Evolutionary conservation across 768 basidiomycete genomes (phyloP), one percentile per base, ranked within the genome.

Genomic region (Gelatoporia subvermispora): DNA sequence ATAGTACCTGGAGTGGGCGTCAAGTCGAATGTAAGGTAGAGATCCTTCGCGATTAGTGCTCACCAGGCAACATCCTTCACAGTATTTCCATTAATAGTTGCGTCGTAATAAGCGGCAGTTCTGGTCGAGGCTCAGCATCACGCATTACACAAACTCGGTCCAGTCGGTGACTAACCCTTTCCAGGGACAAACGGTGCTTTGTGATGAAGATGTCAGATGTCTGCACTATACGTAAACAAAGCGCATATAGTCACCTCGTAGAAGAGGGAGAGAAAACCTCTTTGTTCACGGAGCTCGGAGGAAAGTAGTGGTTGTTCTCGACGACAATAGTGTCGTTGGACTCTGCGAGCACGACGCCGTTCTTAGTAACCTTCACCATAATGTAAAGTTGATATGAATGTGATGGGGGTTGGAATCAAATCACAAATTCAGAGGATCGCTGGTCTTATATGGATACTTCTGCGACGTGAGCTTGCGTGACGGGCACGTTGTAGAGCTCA

Each of bases 281-380:
- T 36, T 63, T 69, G 35, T 74, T 68, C 21, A 89, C 67, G 1
- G 75, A 66, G 1, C 68, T 62, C 0, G 81, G 79, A 3, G 88
- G 85, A 61, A 89, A 89, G 66, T 88, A 88, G 53, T 85, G 78
- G 53, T 85, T 88, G 11, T 75, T 76, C 56, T 88, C 84, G 40
- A 89, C 73, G 5, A 76, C 61, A 31, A 78, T 65, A 0, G 85
- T 81, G 0, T 70, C 64, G 52, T 70, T 64, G 7, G 75, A 77
- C 46, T 85, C 75, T 1, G 87, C 87, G 56, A 90, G 71, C 13
- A 74, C 63, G 11, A 63, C 63, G 21, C 72, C 75, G 56, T 79
- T 67, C 49, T 81, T 57, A 2, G 69, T 66, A 23, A 77, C 84
- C 65, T 75, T 79, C 72, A 84, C 65, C 65, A 67, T 67, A 39